These are phyloP conservation scores for Pterocarpus santalinus DNA, from an alignment of 306 rosid species.

Conservation along the genomic window DNA sequence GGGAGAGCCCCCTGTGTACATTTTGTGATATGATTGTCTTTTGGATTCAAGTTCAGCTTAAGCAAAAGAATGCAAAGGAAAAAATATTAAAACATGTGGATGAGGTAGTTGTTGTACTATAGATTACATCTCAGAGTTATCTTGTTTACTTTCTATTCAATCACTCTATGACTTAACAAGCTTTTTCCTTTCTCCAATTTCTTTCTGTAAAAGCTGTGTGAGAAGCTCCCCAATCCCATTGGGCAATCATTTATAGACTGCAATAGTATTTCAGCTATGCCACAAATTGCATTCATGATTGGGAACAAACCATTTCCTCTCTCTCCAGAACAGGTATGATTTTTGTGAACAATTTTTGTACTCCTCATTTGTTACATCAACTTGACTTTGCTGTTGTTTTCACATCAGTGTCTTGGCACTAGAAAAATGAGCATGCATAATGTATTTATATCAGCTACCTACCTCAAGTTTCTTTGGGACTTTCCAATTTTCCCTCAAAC, in stretches of 20 bases:
- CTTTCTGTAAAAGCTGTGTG: conserved; percentile 60
- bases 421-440: conserved; percentile 54
- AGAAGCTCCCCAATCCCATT: conserved; percentile 75
- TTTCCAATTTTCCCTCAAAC: background rate
- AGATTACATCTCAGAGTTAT: background rate
- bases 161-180: background rate
- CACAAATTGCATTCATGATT: conserved; percentile 62
- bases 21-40: conserved; percentile 66
- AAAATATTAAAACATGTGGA: conserved; percentile 59
- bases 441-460: background rate
- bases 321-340: conserved; percentile 66
- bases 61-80: conserved; percentile 64
- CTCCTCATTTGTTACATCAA: background rate
- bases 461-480: no score
- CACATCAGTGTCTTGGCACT: conserved; percentile 51
- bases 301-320: conserved; percentile 72
- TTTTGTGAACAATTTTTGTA: conserved; percentile 13
- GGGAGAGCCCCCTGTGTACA: conserved; percentile 57
- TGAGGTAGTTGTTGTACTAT: conserved; percentile 55
- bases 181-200: conserved; percentile 18
- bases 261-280: conserved; percentile 55
- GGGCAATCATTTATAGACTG: conserved; percentile 72
- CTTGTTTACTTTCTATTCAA: background rate
- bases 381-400: conserved; percentile 21
- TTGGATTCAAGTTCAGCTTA: conserved; percentile 76